These are phyloP conservation scores for Paracorniculantispora psalliotae DNA, from an alignment of 2,329 filamentous ascomycete genomes.

Conservation along the genomic window DNA sequence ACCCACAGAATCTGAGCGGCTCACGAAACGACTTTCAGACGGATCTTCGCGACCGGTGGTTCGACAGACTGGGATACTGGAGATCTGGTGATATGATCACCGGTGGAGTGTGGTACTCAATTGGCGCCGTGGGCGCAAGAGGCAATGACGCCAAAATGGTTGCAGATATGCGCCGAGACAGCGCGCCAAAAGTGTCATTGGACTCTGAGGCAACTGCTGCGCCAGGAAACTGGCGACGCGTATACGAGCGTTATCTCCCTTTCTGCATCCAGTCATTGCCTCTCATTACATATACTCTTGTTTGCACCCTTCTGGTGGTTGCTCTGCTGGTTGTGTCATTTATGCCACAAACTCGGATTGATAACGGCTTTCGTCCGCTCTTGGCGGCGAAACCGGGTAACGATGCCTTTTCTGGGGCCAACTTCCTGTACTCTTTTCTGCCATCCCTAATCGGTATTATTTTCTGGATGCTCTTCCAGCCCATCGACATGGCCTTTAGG, in stretches of 20 bases:
- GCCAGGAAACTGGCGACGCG: constrained; percentile 23
- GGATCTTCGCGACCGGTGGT: constrained; percentile 50
- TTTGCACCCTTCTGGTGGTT: constrained; percentile 56
- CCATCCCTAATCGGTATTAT: constrained; percentile 63
- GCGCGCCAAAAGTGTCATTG: constrained; percentile 28
- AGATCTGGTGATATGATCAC: constrained; percentile 56
- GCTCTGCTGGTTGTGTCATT: constrained; percentile 77
- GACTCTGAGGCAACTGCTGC: constrained; percentile 26
- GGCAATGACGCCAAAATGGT: constrained; percentile 21
- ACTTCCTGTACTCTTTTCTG: constrained; percentile 80
- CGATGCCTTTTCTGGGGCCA: constrained; percentile 73
- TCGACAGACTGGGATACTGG: constrained; percentile 84
- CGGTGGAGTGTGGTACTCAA: constrained; percentile 70
- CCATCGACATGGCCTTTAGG: constrained; percentile 61
- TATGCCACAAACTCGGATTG: constrained; percentile 60
- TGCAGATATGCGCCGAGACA: constrained; percentile 23
- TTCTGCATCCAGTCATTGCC: constrained; percentile 67
- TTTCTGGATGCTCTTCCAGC: constrained; percentile 62
- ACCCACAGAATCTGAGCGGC: constrained; percentile 55
- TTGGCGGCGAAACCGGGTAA: constrained; percentile 56
- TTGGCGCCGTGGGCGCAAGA: constrained; percentile 51
- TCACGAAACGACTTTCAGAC: constrained; percentile 47
- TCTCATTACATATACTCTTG: constrained; percentile 61
- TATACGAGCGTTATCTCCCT: constrained; percentile 60
- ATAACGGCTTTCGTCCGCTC: constrained; percentile 65